Evolutionary conservation across 2,329 filamentous ascomycete species (phyloP).

Genomic region (Clarireedia sp.): DNA sequence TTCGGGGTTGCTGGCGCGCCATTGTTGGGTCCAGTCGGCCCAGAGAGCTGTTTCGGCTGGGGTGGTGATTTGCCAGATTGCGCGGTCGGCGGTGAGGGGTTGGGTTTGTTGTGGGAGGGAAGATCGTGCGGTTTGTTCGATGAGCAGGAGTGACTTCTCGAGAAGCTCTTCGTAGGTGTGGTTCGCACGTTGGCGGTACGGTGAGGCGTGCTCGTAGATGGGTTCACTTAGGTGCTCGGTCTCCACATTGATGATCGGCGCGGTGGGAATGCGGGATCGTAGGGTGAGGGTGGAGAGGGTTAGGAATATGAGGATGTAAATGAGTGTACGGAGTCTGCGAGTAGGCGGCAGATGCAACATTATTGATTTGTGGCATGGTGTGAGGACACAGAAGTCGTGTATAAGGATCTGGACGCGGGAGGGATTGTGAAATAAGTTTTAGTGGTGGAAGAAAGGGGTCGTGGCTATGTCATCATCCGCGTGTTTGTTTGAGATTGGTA

Average conservation of each 20-base stretch:
- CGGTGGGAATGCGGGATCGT: neutral
- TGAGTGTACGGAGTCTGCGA: neutral
- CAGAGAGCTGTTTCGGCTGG: constrained; percentile 1
- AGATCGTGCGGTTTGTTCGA: constrained; percentile 10
- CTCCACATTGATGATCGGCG: neutral
- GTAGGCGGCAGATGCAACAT: neutral
- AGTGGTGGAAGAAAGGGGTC: too few species aligned
- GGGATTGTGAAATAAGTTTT: too few species aligned
- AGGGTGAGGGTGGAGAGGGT: neutral
- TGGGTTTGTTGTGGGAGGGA: constrained; percentile 1
- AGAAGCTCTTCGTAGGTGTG: constrained; percentile 12
- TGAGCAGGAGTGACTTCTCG: constrained; percentile 11
- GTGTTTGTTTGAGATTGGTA: too few species aligned
- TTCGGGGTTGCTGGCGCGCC: constrained; percentile 13
- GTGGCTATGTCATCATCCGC: too few species aligned
- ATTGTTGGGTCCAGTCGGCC: constrained; percentile 14
- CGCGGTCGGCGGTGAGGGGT: constrained; percentile 8
- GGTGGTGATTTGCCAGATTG: constrained; percentile 19
- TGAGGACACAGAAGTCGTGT: too few species aligned
- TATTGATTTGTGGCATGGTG: constrained; percentile 7
- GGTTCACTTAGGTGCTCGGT: constrained; percentile 1
- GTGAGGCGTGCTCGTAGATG: constrained; percentile 17
- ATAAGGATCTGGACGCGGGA: too few species aligned
- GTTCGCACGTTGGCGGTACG: constrained; percentile 15
- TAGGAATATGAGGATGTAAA: neutral